Percentiles rank a stretch among this genome's conserved stretches.
Conservation (phyloP, 768 basidiomycete species). For the Agaricus blazei region DNA sequence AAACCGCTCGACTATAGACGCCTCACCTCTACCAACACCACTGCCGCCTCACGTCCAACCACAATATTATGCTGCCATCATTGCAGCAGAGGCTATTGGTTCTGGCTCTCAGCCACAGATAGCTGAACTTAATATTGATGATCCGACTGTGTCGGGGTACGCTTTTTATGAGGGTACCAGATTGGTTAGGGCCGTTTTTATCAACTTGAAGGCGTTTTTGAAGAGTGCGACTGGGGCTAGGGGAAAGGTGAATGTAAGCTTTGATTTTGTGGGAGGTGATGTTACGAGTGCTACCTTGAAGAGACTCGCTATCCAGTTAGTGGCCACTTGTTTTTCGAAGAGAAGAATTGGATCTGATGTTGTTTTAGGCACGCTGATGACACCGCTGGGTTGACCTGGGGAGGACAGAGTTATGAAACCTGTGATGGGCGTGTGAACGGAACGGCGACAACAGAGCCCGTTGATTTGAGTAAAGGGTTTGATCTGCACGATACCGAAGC, state of each 20-base stretch:
- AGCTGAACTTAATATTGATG: slow-evolving; percentile 44
- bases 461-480: slow-evolving; percentile 30
- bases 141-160: slow-evolving; percentile 51
- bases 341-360: background rate
- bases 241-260: slow-evolving; percentile 34
- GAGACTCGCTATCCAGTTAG: slow-evolving; percentile 42
- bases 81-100: slow-evolving; percentile 56
- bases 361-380: slow-evolving; percentile 41
- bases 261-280: slow-evolving; percentile 29
- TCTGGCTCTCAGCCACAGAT: slow-evolving; percentile 32
- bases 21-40: slow-evolving; percentile 41
- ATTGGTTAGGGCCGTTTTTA: slow-evolving; percentile 48
- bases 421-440: slow-evolving; percentile 36
- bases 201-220: slow-evolving; percentile 54
- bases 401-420: slow-evolving; percentile 56
- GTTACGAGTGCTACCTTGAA: slow-evolving; percentile 38
- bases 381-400: slow-evolving; percentile 48
- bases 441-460: slow-evolving; percentile 20
- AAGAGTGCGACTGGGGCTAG: slow-evolving; percentile 29
- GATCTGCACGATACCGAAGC: slow-evolving; percentile 45
- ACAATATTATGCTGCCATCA: slow-evolving; percentile 59
- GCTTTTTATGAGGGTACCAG: slow-evolving; percentile 47
- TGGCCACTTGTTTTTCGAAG: background rate
- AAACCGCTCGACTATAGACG: slow-evolving; percentile 54
- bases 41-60: slow-evolving; percentile 59